Conservation (phyloP, 805 yeast species). For the Candida palmyrensis region DNA sequence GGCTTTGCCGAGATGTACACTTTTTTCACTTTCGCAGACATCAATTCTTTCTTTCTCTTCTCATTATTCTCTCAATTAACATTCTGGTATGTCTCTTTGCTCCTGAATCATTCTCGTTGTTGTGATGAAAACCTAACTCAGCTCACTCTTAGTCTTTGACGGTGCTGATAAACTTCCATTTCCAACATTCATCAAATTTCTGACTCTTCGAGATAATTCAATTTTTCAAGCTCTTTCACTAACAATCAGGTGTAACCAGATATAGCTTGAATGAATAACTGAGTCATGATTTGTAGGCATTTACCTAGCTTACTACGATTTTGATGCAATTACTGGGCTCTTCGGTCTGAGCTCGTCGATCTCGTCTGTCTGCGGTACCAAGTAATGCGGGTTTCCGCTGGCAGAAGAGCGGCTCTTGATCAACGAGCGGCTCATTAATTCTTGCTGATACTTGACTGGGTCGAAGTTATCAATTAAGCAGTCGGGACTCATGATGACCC, state of each 20-base stretch:
- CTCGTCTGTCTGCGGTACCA: constrained; percentile 63
- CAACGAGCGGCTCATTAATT: constrained; percentile 25
- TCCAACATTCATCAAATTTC: constrained; percentile 46
- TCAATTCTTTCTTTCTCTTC: background rate
- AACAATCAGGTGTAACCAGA: too few species aligned
- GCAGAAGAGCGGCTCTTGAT: constrained; percentile 12
- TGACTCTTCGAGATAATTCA: constrained; percentile 1
- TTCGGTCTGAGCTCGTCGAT: constrained; percentile 81
- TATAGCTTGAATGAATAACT: background rate
- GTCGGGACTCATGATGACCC: constrained; percentile 90
- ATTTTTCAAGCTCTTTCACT: too few species aligned
- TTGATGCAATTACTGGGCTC: constrained; percentile 51
- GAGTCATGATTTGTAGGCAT: too few species aligned
- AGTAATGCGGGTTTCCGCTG: constrained; percentile 25
- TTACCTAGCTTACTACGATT: constrained; percentile 3
- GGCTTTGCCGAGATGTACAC: too few species aligned
- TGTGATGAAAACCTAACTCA: constrained; percentile 52
- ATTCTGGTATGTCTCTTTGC: constrained; percentile 1
- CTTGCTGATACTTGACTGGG: constrained; percentile 25
- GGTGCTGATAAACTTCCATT: constrained; percentile 46
- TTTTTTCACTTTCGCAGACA: background rate
- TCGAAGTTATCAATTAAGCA: constrained; percentile 65
- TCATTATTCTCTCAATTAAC: background rate
- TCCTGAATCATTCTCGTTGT: constrained; percentile 17
- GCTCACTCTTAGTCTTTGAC: constrained; percentile 50